Percentiles rank a stretch among this genome's conserved stretches.
Evolutionary conservation across 2,329 filamentous ascomycete species (phyloP).

Genomic region (Pseudogymnoascus sp.): DNA sequence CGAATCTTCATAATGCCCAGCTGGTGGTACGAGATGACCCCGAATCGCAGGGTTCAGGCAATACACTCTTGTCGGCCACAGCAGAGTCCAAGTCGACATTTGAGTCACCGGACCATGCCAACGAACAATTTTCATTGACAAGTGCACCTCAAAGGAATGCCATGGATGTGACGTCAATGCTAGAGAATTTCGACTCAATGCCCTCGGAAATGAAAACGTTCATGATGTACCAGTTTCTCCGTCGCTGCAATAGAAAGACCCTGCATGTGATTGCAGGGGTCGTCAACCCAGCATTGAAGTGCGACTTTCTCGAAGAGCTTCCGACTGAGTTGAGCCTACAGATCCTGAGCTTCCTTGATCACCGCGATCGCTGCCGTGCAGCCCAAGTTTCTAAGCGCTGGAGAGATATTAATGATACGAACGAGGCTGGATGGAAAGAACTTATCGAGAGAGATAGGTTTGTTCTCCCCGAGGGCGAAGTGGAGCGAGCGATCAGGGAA

Average conservation of each 20-base stretch:
- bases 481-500: conserved; percentile 76
- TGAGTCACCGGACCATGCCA: conserved; percentile 21
- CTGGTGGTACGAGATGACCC: conserved; percentile 27
- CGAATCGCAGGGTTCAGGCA: neutral
- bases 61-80: conserved; percentile 20
- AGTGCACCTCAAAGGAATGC: conserved; percentile 33
- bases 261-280: conserved; percentile 82
- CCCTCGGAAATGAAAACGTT: conserved; percentile 88
- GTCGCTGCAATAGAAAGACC: conserved; percentile 78
- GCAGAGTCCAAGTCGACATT: conserved; percentile 21
- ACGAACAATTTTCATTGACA: conserved; percentile 23
- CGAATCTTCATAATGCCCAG: conserved; percentile 31
- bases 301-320: conserved; percentile 78
- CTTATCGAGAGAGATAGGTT: conserved; percentile 81
- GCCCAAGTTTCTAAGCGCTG: conserved; percentile 92
- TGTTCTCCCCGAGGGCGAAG: conserved; percentile 66
- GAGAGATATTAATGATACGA: conserved; percentile 82
- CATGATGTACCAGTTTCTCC: conserved; percentile 92
- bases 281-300: conserved; percentile 90
- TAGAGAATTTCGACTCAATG: conserved; percentile 86
- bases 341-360: conserved; percentile 77
- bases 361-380: conserved; percentile 77
- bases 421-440: conserved; percentile 94
- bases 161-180: conserved; percentile 74
- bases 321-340: conserved; percentile 83